Evolutionary conservation across 768 basidiomycete species (phyloP).

Genomic region (Russula sp.): DNA sequence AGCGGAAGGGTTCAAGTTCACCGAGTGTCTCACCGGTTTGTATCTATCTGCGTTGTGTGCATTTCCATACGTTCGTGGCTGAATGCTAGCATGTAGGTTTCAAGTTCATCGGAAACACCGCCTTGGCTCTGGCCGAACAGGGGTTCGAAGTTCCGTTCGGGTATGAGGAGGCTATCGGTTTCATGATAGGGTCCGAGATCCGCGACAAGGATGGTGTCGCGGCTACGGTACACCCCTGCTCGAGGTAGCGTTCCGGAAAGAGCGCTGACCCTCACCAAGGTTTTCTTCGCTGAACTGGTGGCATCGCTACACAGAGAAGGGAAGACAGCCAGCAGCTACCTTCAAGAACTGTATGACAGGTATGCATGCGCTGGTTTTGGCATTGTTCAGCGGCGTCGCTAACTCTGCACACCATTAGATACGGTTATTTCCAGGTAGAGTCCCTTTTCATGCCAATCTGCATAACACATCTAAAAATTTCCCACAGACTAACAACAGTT

Average conservation of each 20-base stretch:
- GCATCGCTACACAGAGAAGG: slow-evolving; percentile 45
- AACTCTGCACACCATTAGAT: slow-evolving; percentile 36
- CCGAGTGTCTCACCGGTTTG: slow-evolving; percentile 80
- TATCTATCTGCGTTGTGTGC: background rate
- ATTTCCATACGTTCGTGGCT: slow-evolving; percentile 8
- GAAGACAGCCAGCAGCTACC: slow-evolving; percentile 47
- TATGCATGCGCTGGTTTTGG: slow-evolving; percentile 28
- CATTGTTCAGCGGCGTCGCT: slow-evolving; percentile 2
- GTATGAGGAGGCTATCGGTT: slow-evolving; percentile 92
- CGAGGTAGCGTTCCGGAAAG: background rate
- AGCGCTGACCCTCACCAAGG: slow-evolving; percentile 34
- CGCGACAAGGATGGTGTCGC: slow-evolving; percentile 87
- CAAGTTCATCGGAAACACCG: slow-evolving; percentile 86
- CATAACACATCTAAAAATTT: background rate
- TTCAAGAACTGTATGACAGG: slow-evolving; percentile 60
- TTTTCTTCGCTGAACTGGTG: slow-evolving; percentile 65
- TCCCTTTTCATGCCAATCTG: background rate
- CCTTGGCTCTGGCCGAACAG: slow-evolving; percentile 51
- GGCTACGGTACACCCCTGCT: slow-evolving; percentile 49
- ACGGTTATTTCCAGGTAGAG: slow-evolving; percentile 69
- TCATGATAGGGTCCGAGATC: slow-evolving; percentile 75
- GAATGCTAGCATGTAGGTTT: slow-evolving; percentile 47
- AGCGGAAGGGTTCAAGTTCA: slow-evolving; percentile 74
- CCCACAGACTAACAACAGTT: slow-evolving; percentile 69
- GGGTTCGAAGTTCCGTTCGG: slow-evolving; percentile 71